A percentile compares a stretch with the other conserved stretches of the same genome.
phyloP scores from a whole-genome alignment of 2,329 filamentous ascomycete species.

The Saccharata proteae region DNA sequence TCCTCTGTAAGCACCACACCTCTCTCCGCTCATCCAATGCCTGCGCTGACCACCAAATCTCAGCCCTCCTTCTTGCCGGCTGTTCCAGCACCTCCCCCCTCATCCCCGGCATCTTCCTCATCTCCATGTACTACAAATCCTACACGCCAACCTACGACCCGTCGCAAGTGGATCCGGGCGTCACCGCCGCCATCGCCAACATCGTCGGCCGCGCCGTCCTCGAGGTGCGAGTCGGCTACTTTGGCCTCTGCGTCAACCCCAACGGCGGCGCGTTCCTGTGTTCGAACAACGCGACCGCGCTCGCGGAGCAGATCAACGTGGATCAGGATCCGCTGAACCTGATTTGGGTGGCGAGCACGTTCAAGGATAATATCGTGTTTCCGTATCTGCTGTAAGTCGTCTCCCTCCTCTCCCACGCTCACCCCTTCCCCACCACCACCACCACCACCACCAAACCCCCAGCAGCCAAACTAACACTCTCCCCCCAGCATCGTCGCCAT shows the following conservation, averaged over 20 bases:
- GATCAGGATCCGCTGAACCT: constrained; percentile 94
- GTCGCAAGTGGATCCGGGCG: constrained; percentile 81
- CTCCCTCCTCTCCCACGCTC: neutral
- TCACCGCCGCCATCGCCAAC: constrained; percentile 73
- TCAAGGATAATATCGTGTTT: constrained; percentile 98
- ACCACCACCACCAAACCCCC: neutral
- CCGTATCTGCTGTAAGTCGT: constrained; percentile 78
- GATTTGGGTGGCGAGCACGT: constrained; percentile 92
- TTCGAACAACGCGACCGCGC: constrained; percentile 89
- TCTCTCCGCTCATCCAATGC: too few relatives aligned
- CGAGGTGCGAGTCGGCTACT: constrained; percentile 91
- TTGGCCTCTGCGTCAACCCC: constrained; percentile 90
- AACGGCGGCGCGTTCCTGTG: constrained; percentile 87
- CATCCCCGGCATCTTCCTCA: constrained; percentile 91
- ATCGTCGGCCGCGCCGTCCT: constrained; percentile 76
- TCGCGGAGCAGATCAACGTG: constrained; percentile 77
- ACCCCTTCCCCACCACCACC: neutral
- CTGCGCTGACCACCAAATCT: constrained; percentile 7
- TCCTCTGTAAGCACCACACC: constrained; percentile 89
- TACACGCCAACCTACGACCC: constrained; percentile 75
- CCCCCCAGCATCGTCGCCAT: constrained; percentile 76
- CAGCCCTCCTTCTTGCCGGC: constrained; percentile 83
- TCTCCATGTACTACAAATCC: constrained; percentile 90
- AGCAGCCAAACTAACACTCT: constrained; percentile 4
- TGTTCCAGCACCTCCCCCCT: constrained; percentile 93